Percentiles rank a stretch among this genome's conserved stretches.
phyloP scores from a whole-genome alignment of 139 green algal genomes.

The Nannochloris sp. region DNA sequence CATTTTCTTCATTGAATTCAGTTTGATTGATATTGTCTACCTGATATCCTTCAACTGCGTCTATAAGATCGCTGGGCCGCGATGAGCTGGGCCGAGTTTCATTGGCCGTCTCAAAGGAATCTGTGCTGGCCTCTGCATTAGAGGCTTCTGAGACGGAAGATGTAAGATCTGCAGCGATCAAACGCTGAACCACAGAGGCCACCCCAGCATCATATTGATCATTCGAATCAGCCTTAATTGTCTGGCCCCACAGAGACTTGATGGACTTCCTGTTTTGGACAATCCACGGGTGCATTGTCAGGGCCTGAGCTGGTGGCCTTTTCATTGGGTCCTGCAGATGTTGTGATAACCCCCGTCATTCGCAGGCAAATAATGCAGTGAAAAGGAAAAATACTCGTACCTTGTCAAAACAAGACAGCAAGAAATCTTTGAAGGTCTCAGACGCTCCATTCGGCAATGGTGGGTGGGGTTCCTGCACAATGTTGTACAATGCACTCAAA shows the following conservation, averaged over 20 bases:
- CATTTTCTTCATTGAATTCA: too few relatives aligned
- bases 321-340: slow-evolving; percentile 63
- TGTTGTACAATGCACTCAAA: slow-evolving; percentile 88
- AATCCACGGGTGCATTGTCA: slow-evolving; percentile 86
- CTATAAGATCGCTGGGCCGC: too few relatives aligned
- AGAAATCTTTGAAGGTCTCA: slow-evolving; percentile 67
- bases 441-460: slow-evolving; percentile 72
- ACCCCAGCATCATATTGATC: not conserved
- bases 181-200: not conserved
- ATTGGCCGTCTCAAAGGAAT: not conserved
- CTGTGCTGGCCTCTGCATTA: not conserved
- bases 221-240: not conserved
- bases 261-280: slow-evolving; percentile 59
- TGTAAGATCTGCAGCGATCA: not conserved
- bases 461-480: slow-evolving; percentile 81
- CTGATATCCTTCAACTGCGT: too few relatives aligned
- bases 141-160: not conserved
- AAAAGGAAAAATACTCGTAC: slow-evolving; percentile 17
- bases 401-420: slow-evolving; percentile 89
- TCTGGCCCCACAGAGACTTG: slow-evolving; percentile 48
- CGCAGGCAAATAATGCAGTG: not conserved
- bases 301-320: slow-evolving; percentile 56
- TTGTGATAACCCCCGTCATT: not conserved
- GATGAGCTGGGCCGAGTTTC: not conserved
- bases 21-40: too few relatives aligned